phyloP scores from a whole-genome alignment of 139 green algal genomes.

The Axilococcus clingmanii region DNA sequence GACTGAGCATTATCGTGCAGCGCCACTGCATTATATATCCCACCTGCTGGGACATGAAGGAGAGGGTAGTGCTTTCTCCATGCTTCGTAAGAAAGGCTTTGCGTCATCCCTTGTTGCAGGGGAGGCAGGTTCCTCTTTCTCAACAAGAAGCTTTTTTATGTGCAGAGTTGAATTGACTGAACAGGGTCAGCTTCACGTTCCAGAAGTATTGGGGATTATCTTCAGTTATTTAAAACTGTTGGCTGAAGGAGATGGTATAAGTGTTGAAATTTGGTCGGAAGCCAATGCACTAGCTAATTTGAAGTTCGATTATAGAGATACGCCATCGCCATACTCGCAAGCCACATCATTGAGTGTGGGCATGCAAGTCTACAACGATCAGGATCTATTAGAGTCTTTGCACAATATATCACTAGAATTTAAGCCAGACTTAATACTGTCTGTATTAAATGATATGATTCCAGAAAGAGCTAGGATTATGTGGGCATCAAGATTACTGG shows the following conservation, averaged over 20 bases:
- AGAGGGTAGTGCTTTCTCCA: constrained; percentile 67
- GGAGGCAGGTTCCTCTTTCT: constrained; percentile 34
- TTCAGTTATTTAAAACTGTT: constrained; percentile 52
- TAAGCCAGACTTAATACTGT: constrained; percentile 42
- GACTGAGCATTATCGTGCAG: constrained; percentile 33
- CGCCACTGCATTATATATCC: constrained; percentile 56
- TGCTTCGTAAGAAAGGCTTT: constrained; percentile 66
- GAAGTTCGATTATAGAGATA: constrained; percentile 77
- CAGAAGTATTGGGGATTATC: constrained; percentile 38
- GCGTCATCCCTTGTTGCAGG: constrained; percentile 55
- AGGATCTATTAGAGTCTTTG: constrained; percentile 59
- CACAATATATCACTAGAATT: constrained; percentile 48
- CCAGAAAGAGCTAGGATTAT: constrained; percentile 47
- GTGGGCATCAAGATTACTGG: constrained; percentile 64
- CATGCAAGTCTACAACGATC: constrained; percentile 44
- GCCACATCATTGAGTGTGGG: constrained; percentile 39
- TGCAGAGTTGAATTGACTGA: constrained; percentile 48
- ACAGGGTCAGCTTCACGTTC: constrained; percentile 35
- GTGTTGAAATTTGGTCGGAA: constrained; percentile 30
- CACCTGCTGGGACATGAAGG: constrained; percentile 85
- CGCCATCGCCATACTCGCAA: constrained; percentile 50
- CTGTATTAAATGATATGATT: constrained; percentile 51
- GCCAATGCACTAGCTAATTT: constrained; percentile 31
- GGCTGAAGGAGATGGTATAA: constrained; percentile 16
- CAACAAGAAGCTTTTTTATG: constrained; percentile 7